Percentiles rank a stretch among this genome's conserved stretches.
Conservation (phyloP, 2,329 filamentous ascomycete genomes). For the Aspergillus hiratsukae region DNA sequence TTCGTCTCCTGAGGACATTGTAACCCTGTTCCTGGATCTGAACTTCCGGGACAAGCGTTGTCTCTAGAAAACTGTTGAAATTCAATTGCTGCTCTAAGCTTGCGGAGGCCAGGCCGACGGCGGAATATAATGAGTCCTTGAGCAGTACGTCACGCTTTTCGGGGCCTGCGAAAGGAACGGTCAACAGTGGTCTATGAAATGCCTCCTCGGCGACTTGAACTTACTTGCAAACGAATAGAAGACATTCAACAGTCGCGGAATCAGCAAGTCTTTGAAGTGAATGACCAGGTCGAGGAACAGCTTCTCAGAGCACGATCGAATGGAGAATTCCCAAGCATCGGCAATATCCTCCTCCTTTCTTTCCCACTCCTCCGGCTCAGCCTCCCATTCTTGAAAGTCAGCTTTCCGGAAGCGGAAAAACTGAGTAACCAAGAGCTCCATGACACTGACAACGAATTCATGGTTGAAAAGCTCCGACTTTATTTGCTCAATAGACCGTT, state of each 20-base stretch:
- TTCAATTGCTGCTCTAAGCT: conserved; percentile 71
- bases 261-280: conserved; percentile 78
- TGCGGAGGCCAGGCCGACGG: conserved; percentile 78
- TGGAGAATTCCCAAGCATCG: conserved; percentile 86
- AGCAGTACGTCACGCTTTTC: conserved; percentile 67
- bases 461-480: conserved; percentile 71
- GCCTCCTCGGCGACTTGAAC: conserved; percentile 17
- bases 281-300: conserved; percentile 87
- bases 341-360: conserved; percentile 78
- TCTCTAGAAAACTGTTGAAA: conserved; percentile 73
- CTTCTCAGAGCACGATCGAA: conserved; percentile 88
- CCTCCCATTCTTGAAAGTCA: conserved; percentile 88
- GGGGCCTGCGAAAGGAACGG: conserved; percentile 34
- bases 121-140: conserved; percentile 93
- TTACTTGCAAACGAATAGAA: conserved; percentile 72
- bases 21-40: conserved; percentile 64
- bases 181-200: conserved; percentile 2
- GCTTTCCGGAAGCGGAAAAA: conserved; percentile 82
- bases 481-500: conserved; percentile 63
- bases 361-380: conserved; percentile 95
- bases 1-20: conserved; percentile 79
- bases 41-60: conserved; percentile 72
- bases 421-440: conserved; percentile 77
- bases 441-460: conserved; percentile 72
- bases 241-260: conserved; percentile 73